Percentiles rank a stretch among this genome's conserved stretches.
phyloP scores from a whole-genome alignment of 2,329 filamentous ascomycete species.

The Chaetomiaceae sp. region DNA sequence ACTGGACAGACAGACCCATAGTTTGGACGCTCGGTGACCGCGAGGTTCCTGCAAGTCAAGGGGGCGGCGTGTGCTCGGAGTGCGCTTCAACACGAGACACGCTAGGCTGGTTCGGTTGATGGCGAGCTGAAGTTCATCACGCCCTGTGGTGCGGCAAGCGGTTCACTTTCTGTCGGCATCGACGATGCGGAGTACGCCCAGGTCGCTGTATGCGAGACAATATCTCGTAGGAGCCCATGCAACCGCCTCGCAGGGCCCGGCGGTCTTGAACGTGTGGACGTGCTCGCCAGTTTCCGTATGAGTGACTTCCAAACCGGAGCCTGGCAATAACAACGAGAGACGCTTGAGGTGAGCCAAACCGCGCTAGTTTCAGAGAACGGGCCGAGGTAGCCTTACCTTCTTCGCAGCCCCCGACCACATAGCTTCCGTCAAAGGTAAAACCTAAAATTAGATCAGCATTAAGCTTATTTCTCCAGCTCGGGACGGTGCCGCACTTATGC shows the following conservation, averaged over 20 bases:
- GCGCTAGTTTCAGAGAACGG: slow-evolving; percentile 3
- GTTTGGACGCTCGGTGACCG: too few species aligned
- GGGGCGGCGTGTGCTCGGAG: too few species aligned
- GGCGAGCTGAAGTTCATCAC: background rate
- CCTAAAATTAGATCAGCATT: slow-evolving; percentile 37
- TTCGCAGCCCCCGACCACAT: slow-evolving; percentile 66
- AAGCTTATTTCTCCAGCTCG: background rate
- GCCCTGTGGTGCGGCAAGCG: background rate
- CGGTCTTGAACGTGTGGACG: slow-evolving; percentile 65
- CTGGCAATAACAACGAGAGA: slow-evolving; percentile 29
- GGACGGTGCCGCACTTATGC: slow-evolving; percentile 48
- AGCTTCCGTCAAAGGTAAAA: slow-evolving; percentile 74
- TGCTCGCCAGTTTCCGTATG: slow-evolving; percentile 70
- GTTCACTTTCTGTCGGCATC: slow-evolving; percentile 41
- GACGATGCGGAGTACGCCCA: slow-evolving; percentile 62
- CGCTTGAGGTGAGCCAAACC: slow-evolving; percentile 17
- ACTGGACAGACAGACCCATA: too few species aligned
- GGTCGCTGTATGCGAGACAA: slow-evolving; percentile 66
- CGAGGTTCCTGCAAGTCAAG: too few species aligned
- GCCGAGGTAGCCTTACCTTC: slow-evolving; percentile 45
- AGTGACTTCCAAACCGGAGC: slow-evolving; percentile 59
- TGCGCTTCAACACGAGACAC: background rate
- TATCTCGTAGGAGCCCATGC: slow-evolving; percentile 73
- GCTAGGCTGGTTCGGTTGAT: background rate
- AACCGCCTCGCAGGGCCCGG: slow-evolving; percentile 57